Base-by-base conservation (phyloP, 2,329 filamentous ascomycete genomes). In the Beauveria brongniartii region DNA sequence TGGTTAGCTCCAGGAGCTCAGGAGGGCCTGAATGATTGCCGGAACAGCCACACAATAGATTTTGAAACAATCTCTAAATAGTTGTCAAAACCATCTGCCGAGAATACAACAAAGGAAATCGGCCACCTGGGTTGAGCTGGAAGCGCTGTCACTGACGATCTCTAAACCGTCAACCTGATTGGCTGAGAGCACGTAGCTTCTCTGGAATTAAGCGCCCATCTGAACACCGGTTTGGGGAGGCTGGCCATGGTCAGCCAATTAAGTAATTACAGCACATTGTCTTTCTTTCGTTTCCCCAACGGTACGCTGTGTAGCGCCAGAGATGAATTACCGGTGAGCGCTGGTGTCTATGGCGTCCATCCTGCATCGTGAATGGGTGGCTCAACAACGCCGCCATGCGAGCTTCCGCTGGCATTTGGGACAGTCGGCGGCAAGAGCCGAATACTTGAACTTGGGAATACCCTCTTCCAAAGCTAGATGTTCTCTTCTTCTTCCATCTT, bases 401-500 rank as follows among this genome's bases (percentile, higher is more conserved):
- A 22, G 22, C 20, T 28, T 61, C 30, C 34, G 47, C 6, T 40
- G 43, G 18, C 22, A 34, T 41, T 51, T 34, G 24, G 16, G 44
- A 26, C 6, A 12, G 14, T 56, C 12, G 40, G 59, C 59, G 60
- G 60, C 48, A 57, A 57, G 24, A 24, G 52, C 8, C n/a, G 26
- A 54, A 52, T 60, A 56, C 61, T 55, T 63, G 28, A 57, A 47
- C 22, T 20, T 28, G 30, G 16, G 54, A 10, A 46, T 47, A 16
- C 40, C 59, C 46, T 24, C 37, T 30, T 47, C 37, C 6, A 8
- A 37, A 44, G 3, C 3, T 40, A 9, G 30, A 30, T 40, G 61
- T 37, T 43, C 37, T 57, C 46, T 53, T 26, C 9, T 14, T 26
- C 6, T 18, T 26, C 20, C 20, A 18, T 22, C 28, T 4, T 48